Conservation (phyloP, 2,329 filamentous ascomycete genomes). For the Penicillium psychrosexuale region DNA sequence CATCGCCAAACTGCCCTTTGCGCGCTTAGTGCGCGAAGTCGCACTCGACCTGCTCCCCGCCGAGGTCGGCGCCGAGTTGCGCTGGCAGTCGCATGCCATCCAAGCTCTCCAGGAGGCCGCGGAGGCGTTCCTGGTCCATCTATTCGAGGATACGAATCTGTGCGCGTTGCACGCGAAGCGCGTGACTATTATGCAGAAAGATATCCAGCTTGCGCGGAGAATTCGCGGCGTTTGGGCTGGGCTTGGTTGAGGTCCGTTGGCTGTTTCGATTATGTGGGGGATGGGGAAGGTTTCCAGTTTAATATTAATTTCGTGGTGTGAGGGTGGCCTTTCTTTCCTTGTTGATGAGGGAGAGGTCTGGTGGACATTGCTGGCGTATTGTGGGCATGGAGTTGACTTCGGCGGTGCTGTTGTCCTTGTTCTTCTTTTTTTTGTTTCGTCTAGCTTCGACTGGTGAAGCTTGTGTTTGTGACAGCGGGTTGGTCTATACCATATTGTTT, state of each 20-base stretch:
- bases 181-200: constrained; percentile 97
- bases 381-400: constrained; percentile 9
- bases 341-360: background rate
- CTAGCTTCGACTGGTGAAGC: background rate
- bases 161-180: constrained; percentile 96
- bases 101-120: constrained; percentile 89
- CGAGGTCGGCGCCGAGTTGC: constrained; percentile 62
- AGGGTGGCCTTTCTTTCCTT: background rate
- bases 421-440: background rate
- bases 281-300: background rate
- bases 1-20: constrained; percentile 58
- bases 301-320: constrained; percentile 7
- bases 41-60: constrained; percentile 58
- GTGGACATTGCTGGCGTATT: constrained; percentile 9
- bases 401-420: background rate
- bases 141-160: constrained; percentile 96
- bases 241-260: constrained; percentile 47
- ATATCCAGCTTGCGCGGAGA: constrained; percentile 85
- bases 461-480: background rate
- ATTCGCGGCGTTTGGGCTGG: constrained; percentile 78
- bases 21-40: constrained; percentile 51
- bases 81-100: constrained; percentile 96
- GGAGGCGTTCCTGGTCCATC: constrained; percentile 91
- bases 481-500: constrained; percentile 19
- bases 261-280: background rate